Conservation (phyloP, 306 rosid genomes). For the Dalbergia cochinchinensis region DNA sequence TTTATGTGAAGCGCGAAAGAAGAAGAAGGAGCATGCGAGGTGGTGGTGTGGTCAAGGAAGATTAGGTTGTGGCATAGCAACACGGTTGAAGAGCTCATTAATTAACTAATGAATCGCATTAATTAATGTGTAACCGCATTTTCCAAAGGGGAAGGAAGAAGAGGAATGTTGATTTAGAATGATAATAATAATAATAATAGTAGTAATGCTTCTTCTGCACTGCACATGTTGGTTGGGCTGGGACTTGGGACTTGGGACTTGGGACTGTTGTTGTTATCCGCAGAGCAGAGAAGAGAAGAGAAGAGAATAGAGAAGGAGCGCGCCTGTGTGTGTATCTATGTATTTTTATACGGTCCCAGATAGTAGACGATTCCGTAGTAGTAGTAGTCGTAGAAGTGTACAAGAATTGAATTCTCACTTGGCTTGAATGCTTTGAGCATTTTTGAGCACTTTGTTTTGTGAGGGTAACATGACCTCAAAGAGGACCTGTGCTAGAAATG, state of each 20-base stretch:
- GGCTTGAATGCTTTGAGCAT: too few relatives aligned
- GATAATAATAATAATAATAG: background rate
- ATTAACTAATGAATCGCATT: conserved; percentile 49
- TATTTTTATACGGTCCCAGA: too few relatives aligned
- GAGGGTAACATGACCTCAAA: too few relatives aligned
- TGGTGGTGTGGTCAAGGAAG: conserved; percentile 47
- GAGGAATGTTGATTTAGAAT: background rate
- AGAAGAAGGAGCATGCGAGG: conserved; percentile 44
- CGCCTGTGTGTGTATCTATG: background rate
- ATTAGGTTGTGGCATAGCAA: conserved; percentile 57
- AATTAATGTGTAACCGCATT: conserved; percentile 56
- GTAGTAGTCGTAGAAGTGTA: background rate
- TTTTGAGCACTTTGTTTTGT: too few relatives aligned
- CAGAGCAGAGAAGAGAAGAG: background rate
- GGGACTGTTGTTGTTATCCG: background rate
- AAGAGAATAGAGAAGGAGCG: background rate
- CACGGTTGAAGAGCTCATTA: conserved; percentile 67
- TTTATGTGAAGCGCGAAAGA: conserved; percentile 46
- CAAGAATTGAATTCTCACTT: too few relatives aligned
- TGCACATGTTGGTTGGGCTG: too few relatives aligned
- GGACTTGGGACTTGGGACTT: too few relatives aligned
- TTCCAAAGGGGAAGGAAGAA: conserved; percentile 23
- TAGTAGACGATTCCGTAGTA: background rate
- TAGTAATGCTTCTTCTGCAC: background rate
- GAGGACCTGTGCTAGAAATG: too few relatives aligned